Evolutionary conservation across 1,139 yeast genomes (phyloP).

Genomic region (Yamadazyma atmosphaerica): DNA sequence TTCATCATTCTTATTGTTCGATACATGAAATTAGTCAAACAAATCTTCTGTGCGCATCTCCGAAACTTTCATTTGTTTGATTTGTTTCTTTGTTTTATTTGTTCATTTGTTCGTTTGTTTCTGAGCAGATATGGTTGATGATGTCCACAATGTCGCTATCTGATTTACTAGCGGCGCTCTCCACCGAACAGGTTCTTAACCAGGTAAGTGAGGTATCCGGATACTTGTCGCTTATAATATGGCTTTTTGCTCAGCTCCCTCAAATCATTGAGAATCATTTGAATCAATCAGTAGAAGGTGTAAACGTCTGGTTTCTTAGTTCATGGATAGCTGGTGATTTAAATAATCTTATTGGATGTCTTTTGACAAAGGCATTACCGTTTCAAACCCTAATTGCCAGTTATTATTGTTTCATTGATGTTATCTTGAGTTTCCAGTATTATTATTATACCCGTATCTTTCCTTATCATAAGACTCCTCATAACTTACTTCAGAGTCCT

Average conservation of each 20-base stretch:
- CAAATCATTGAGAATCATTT: slow-evolving; percentile 76
- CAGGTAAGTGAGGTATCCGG: slow-evolving; percentile 17
- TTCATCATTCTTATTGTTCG: no score
- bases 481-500: slow-evolving; percentile 26
- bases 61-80: no score
- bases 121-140: no score
- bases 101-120: no score
- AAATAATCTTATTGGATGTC: slow-evolving; percentile 73
- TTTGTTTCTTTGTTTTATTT: no score
- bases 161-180: not conserved
- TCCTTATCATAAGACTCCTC: slow-evolving; percentile 24
- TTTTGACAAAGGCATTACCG: slow-evolving; percentile 68
- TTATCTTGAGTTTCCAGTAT: slow-evolving; percentile 63
- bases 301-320: slow-evolving; percentile 66
- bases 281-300: slow-evolving; percentile 76
- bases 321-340: slow-evolving; percentile 83
- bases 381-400: slow-evolving; percentile 72
- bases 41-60: not conserved
- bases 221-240: slow-evolving; percentile 38
- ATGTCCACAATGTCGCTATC: no score
- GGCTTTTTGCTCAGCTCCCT: slow-evolving; percentile 85
- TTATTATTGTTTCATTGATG: slow-evolving; percentile 73
- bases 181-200: not conserved
- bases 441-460: slow-evolving; percentile 25
- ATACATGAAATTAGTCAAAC: slow-evolving; percentile 1